Base-by-base conservation (phyloP, 345 rosid genomes). In the Luvunga scandens region DNA sequence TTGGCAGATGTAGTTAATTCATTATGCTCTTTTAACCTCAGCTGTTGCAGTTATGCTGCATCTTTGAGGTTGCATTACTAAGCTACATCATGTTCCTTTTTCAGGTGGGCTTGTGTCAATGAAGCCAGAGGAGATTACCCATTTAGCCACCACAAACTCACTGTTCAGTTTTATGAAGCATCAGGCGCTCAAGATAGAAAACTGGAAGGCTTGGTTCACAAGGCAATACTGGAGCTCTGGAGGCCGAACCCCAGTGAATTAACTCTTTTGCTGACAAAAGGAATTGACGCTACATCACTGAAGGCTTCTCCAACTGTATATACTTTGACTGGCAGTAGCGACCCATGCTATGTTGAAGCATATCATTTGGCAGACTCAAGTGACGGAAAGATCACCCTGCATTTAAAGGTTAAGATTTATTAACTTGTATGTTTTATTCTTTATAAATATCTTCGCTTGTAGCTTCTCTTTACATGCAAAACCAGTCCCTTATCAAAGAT, bases 111-210 rank as follows among this genome's bases (percentile, higher is more conserved):
- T 84, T 95, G 95, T 59, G 97, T 94, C 66, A 92, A 97, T 82
- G 98, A 94, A 83, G 95, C 99, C 72, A 89, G 97, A 85, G 99
- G 99, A 81, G 99, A 96, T 85, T 96, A 96, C 85, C 99, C 99
- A 34, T 96, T 92, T 77, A 96, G 97, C 88, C 99, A 96, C 87
- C 98, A 96, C 84, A 94, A 96, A 84, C 91, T 94, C 66, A 96
- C 99, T 61, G 97, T 96, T 81, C 98, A 94, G 89, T 96, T 96
- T 86, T 96, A 96, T 72, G 99, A 94, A 82, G 91, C 98, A 56
- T 88, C 98, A 82, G 98, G 97, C 66, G 98, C 99, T 57, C 99
- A 96, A 88, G 99, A 96, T 83, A 90, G 99, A 79, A 96, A 91
- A 87, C 79, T 94, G 86, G 99, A 96, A 88, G 95, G 94, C 55